Base-by-base conservation (phyloP, 352 stramenopile species). In the Pythium volutum region DNA sequence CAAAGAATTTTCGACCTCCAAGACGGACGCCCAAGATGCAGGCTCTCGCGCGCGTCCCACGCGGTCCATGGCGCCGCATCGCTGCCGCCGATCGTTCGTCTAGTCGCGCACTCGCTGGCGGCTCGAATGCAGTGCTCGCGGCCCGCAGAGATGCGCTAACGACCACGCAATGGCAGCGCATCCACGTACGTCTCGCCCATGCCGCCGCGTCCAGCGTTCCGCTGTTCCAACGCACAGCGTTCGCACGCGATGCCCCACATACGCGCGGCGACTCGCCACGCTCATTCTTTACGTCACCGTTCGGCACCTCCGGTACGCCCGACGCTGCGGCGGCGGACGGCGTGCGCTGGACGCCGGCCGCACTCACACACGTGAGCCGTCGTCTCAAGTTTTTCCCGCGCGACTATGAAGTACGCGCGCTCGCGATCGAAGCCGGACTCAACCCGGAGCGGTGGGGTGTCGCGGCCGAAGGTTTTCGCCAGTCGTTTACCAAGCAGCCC, bases 401-500 rank as follows among this genome's bases (percentile, higher is more conserved):
- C 36, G 85, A 87, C 75, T 87, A 80, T 55, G 77, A 93, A 51
- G 75, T 71, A 25, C 86, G 86, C 39, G 73, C 79, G 57, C 69
- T 93, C 36, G 77, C 76, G 31, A 72, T 89, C 26, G 73, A 87
- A 38, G 79, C 83, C 10, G 83, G 83, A 0, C 62, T 91, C 57
- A 93, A 89, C 63, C 54, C 77, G 0, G 66, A 70, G 8, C 72
- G 91, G 53, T 93, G 83, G 83, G 63, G 71, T 2, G 43, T 87
- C 25, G 79, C 80, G 2, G 65, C 83, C 7, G 70, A 72, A 0
- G 73, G 57, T n/a, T 93, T 93, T 57, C 76, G 81, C 36, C 76
- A 82, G 55, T 75, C 78, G 33, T 86, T 93, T 55, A 59, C 88
- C 20, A 74, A 72, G 18, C 55, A 76, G 18, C 83, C 83, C 0